These are phyloP conservation scores for Carex kokanica DNA, from an alignment of 176 grass and related monocot species.

Conservation along the genomic window DNA sequence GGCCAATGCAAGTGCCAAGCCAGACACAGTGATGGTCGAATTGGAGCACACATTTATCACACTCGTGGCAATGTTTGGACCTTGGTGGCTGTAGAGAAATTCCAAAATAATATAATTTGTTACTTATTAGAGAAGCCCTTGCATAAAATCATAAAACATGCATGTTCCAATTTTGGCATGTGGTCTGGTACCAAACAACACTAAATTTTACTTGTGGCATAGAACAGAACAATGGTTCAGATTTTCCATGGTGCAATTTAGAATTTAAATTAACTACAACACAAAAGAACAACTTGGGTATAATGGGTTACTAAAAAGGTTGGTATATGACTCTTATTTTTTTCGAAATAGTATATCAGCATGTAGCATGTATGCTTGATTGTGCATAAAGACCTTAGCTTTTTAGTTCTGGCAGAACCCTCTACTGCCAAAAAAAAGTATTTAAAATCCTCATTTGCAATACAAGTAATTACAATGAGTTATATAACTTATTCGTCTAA, in stretches of 20 bases:
- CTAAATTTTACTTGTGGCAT: background rate
- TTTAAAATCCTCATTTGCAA: background rate
- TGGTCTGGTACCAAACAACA: background rate
- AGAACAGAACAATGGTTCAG: background rate
- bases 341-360: background rate
- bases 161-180: background rate
- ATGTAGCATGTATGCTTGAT: background rate
- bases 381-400: background rate
- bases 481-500: background rate
- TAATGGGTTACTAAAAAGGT: background rate
- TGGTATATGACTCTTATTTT: background rate
- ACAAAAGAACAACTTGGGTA: background rate
- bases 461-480: background rate
- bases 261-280: background rate
- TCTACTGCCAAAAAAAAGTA: background rate
- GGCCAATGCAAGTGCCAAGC: conserved; percentile 95
- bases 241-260: background rate
- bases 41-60: conserved; percentile 97
- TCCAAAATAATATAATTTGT: conserved; percentile 24
- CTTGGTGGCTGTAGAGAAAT: conserved; percentile 76
- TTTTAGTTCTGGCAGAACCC: background rate
- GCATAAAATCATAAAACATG: conserved; percentile 13
- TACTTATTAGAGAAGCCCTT: conserved; percentile 21
- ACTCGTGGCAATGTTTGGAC: conserved; percentile 87
- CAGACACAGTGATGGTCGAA: conserved; percentile 99